These are phyloP conservation scores for Phytomonas francai DNA, from an alignment of 208 protist genomes.

Conservation along the genomic window DNA sequence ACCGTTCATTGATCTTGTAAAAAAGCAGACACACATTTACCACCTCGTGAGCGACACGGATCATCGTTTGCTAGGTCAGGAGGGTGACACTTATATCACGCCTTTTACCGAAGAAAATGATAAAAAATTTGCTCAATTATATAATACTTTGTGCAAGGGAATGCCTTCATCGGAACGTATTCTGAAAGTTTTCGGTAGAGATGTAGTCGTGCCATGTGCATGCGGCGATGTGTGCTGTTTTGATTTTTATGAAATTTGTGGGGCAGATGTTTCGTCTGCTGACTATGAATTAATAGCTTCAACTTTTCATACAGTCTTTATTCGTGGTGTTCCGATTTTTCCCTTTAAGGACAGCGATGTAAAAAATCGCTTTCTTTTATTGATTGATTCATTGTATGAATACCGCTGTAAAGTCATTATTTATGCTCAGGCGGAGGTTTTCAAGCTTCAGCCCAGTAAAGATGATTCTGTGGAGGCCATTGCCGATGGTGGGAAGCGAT, in stretches of 20 bases:
- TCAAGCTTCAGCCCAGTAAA: constrained; percentile 37
- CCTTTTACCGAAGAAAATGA: constrained; percentile 60
- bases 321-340: constrained; percentile 78
- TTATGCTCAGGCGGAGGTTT: constrained; percentile 45
- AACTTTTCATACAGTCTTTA: constrained; percentile 85
- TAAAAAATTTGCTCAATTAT: constrained; percentile 57
- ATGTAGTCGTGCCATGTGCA: constrained; percentile 54
- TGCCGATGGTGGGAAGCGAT: constrained; percentile 14
- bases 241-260: constrained; percentile 78
- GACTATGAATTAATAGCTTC: constrained; percentile 84
- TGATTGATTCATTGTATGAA: constrained; percentile 88
- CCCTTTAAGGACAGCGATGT: constrained; percentile 67
- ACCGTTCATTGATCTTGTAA: constrained; percentile 93
- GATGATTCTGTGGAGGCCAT: constrained; percentile 19
- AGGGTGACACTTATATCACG: constrained; percentile 59
- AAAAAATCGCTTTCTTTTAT: constrained; percentile 80
- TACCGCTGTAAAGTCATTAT: constrained; percentile 76
- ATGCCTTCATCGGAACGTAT: constrained; percentile 41
- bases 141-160: constrained; percentile 78
- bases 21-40: constrained; percentile 77
- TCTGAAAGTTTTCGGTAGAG: constrained; percentile 72
- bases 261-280: constrained; percentile 51
- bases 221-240: constrained; percentile 75
- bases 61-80: constrained; percentile 84
- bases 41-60: constrained; percentile 87